Percentiles rank a stretch among this genome's conserved stretches.
These are phyloP conservation scores for Lojkania enalia DNA, from an alignment of 2,329 filamentous ascomycete genomes.

Conservation along the genomic window DNA sequence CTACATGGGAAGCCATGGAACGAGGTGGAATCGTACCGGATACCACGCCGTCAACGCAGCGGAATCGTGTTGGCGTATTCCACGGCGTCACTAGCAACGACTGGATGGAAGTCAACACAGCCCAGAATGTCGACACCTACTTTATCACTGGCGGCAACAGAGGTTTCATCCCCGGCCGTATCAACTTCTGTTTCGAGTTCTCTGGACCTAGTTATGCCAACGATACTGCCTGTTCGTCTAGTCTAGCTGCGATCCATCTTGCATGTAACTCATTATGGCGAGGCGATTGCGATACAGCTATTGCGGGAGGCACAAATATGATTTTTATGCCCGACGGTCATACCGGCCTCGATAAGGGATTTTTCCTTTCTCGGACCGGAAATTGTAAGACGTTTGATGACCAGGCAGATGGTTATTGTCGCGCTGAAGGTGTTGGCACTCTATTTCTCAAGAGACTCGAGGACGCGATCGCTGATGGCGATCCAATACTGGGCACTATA, in stretches of 20 bases:
- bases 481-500: slow-evolving; percentile 41
- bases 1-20: slow-evolving; percentile 34
- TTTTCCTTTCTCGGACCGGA: slow-evolving; percentile 31
- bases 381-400: slow-evolving; percentile 38
- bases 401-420: slow-evolving; percentile 42
- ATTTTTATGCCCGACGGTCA: slow-evolving; percentile 46
- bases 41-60: slow-evolving; percentile 31
- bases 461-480: slow-evolving; percentile 40
- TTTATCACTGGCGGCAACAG: slow-evolving; percentile 57
- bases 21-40: slow-evolving; percentile 30
- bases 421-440: slow-evolving; percentile 33
- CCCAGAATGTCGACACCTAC: slow-evolving; percentile 55
- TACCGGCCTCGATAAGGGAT: slow-evolving; percentile 37
- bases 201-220: slow-evolving; percentile 18
- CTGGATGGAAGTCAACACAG: slow-evolving; percentile 24
- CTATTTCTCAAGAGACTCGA: slow-evolving; percentile 39
- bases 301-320: slow-evolving; percentile 31
- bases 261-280: slow-evolving; percentile 26
- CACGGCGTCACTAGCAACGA: slow-evolving; percentile 40
- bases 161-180: slow-evolving; percentile 57
- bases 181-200: slow-evolving; percentile 43
- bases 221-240: slow-evolving; percentile 29
- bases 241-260: slow-evolving; percentile 24
- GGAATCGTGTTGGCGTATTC: slow-evolving; percentile 36
- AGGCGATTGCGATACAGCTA: slow-evolving; percentile 21